Base-by-base conservation (phyloP, 176 grass and related monocot species). In the Ananas comosus region DNA sequence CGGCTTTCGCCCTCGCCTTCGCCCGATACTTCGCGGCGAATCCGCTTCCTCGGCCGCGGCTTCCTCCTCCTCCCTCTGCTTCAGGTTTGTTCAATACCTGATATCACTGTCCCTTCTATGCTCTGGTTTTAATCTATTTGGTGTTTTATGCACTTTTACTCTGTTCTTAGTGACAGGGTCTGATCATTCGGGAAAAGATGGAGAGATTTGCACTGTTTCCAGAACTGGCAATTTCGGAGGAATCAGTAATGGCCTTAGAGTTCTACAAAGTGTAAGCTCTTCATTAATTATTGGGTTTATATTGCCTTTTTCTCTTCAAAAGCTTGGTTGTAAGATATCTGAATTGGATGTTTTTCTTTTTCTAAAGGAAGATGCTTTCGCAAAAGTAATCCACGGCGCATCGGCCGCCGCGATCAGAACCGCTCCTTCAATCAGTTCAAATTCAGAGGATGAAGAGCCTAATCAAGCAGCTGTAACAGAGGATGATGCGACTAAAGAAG, bases 321-420 rank as follows among this genome's bases (percentile, higher is more conserved):
- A 58, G 53, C 2, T 14, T 3, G 4, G 27, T 53, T 50, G 13
- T 12, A 25, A 48, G 3, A 33, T 42, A 2, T 13, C 22, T 70
- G 19, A 70, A 51, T 51, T 11, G 17, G 4, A 11, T 59, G 49
- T 61, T 66, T 66, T 73, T 65, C 22, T 63, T 50, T 56, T 52
- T 51, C 33, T 18, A 56, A 76, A 85, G 76, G 76, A 80, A 25
- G 71, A 71, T 24, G 28, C 51, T 56, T 27, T 51, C 17, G 66
- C 47, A 29, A 77, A 76, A 29, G 52, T 85, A 64, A 65, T 85
- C 24, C 78, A 77, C 22, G 72, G 77, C 11, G 71, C 51, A 50
- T 63, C 72, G 13, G 64, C 71, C 14, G 48, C 48, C 64, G 72
- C 61, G 13, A 61, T 50, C 1, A 6, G 5, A 42, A 42, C 51